phyloP scores from a whole-genome alignment of 495 filamentous ascomycete species.

The Lasiosphaeriaceae sp. region DNA sequence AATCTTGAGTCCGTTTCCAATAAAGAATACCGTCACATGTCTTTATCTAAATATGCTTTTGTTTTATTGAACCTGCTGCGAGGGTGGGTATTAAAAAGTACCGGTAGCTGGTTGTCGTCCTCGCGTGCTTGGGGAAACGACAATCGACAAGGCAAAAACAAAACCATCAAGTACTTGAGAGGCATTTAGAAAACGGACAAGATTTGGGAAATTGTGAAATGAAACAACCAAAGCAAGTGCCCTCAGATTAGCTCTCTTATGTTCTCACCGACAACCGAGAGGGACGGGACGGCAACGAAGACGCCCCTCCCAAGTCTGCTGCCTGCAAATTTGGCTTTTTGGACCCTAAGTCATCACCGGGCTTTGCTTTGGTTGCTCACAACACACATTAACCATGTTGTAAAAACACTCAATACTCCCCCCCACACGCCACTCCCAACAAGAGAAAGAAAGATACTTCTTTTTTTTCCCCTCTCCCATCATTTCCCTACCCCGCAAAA shows the following conservation, averaged over 20 bases:
- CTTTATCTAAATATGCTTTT: no score
- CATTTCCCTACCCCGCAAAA: no score
- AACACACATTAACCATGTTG: not conserved
- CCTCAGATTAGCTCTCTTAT: constrained; percentile 62
- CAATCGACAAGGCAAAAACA: no score
- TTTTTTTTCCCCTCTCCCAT: not conserved
- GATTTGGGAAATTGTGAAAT: no score
- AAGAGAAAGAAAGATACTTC: constrained; percentile 6
- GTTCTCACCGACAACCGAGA: constrained; percentile 55
- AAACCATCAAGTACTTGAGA: not conserved
- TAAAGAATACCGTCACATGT: no score
- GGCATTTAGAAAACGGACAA: not conserved
- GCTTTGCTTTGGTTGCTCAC: constrained; percentile 26
- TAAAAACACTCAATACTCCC: no score
- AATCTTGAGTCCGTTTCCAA: no score
- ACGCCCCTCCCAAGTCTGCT: constrained; percentile 30
- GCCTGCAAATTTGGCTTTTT: constrained; percentile 65
- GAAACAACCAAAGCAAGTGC: constrained; percentile 17
- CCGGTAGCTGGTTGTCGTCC: no score
- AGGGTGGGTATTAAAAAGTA: no score
- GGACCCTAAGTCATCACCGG: constrained; percentile 56
- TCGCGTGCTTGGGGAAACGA: no score
- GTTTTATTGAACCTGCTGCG: no score
- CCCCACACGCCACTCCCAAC: not conserved
- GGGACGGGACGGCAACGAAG: constrained; percentile 6